Base-by-base conservation (phyloP, 2,329 filamentous ascomycete genomes). In the Neodidymelliopsis sp. region DNA sequence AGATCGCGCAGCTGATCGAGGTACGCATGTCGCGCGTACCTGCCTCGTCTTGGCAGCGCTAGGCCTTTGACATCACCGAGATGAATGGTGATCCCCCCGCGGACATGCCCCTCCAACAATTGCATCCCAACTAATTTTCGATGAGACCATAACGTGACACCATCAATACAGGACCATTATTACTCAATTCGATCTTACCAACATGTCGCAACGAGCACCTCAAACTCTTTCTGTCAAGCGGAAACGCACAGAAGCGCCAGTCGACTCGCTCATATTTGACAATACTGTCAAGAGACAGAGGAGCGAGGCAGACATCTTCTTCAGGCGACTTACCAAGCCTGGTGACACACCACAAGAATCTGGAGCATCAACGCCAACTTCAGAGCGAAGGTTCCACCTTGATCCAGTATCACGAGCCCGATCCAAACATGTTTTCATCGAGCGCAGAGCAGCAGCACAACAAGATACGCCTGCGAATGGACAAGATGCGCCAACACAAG, bases 241-340 rank as follows among this genome's bases (percentile, higher is more conserved):
- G 46, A 80, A 81, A 56, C 77, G 81, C 45, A 77, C 78, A 45
- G 81, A 84, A 43, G 79, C 81, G 36, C 80, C 81, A 3, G 77
- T 82, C n/a, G 81, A 84, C 52, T 75, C 77, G 16, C 70, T 83
- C 38, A 47, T 66, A 18, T 60, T 68, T 45, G 63, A 70, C 31
- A 47, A 57, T 40, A 53, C 29, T 24, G 53, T 55, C 42, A 62
- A 66, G 47, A 54, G 57, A 9, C 59, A 59, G 46, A 61, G 62
- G 36, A 66, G 56, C 48, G 24, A 44, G 16, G 24, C 53, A 34
- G 25, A 53, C 43, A 39, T 48, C 39, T 44, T 53, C 29, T 67
- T 56, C 49, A 41, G 57, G 15, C 62, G 63, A 24, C 57, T 68
- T 25, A 59, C 58, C n/a, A 67, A 66, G 34, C 60, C 63, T 4